Conservation (phyloP, 495 filamentous ascomycete genomes). For the Aspergillus sclerotioniger region DNA sequence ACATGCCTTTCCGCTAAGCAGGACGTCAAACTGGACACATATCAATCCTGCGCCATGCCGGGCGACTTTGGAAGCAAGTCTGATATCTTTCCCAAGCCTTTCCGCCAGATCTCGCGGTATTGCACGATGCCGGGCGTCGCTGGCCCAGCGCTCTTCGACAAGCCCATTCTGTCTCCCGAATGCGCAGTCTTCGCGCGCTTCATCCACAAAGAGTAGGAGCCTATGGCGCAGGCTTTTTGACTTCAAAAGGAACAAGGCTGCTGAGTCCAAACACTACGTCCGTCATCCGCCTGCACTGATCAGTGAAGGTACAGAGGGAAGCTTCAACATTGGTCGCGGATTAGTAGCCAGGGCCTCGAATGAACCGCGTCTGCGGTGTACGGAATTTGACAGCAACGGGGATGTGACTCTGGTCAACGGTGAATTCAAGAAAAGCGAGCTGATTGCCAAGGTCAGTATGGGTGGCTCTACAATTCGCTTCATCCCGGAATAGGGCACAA, state of each 20-base stretch:
- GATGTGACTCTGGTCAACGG: conserved; percentile 92
- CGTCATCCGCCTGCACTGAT: conserved; percentile 26
- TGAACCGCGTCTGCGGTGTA: conserved; percentile 83
- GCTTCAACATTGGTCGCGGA: conserved; percentile 55
- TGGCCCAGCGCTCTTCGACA: not conserved
- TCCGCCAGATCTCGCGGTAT: conserved; percentile 3
- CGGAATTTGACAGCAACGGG: conserved; percentile 91
- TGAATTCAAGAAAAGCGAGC: conserved; percentile 94
- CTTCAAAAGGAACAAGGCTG: conserved; percentile 31
- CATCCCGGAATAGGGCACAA: not conserved
- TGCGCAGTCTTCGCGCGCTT: conserved; percentile 28
- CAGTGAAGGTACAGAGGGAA: conserved; percentile 39
- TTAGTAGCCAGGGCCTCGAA: conserved; percentile 70
- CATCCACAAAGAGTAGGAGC: conserved; percentile 43
- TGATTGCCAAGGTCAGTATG: conserved; percentile 83
- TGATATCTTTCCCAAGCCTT: conserved; percentile 8
- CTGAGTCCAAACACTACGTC: conserved; percentile 24
- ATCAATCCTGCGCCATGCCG: conserved; percentile 15
- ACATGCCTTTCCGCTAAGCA: conserved; percentile 15
- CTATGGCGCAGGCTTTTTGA: conserved; percentile 59
- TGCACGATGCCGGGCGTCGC: conserved; percentile 16
- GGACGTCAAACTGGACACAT: conserved; percentile 26
- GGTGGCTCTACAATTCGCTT: not conserved
- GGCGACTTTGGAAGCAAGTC: conserved; percentile 12
- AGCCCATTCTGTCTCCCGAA: not conserved